Evolutionary conservation across 1,139 yeast species (phyloP).

Genomic region (Candida frijolesensis): DNA sequence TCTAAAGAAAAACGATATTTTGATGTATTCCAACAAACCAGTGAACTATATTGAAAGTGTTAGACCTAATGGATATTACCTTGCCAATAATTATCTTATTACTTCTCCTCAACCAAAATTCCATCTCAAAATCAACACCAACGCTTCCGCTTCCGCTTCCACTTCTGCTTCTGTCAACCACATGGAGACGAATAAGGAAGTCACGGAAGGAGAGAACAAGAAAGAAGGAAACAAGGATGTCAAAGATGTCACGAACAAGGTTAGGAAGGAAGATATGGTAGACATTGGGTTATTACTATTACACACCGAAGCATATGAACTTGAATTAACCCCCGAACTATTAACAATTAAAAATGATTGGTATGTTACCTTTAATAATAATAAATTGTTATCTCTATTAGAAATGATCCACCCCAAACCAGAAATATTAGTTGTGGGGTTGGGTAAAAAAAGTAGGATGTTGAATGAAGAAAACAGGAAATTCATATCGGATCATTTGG

Average conservation of each 20-base stretch:
- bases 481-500: slow-evolving; percentile 50
- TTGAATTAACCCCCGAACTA: slow-evolving; percentile 41
- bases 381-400: slow-evolving; percentile 48
- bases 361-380: slow-evolving; percentile 40
- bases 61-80: slow-evolving; percentile 41
- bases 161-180: too few species aligned
- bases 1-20: slow-evolving; percentile 46
- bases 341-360: slow-evolving; percentile 43
- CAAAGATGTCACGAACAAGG: too few species aligned
- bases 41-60: slow-evolving; percentile 48
- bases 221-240: too few species aligned
- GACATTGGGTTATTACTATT: slow-evolving; percentile 56
- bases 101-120: slow-evolving; percentile 47
- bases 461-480: slow-evolving; percentile 56
- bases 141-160: neutral
- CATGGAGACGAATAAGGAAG: too few species aligned
- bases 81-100: slow-evolving; percentile 38
- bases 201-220: too few species aligned
- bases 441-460: slow-evolving; percentile 65
- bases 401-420: slow-evolving; percentile 73
- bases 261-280: too few species aligned
- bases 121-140: neutral
- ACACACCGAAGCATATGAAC: slow-evolving; percentile 65
- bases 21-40: slow-evolving; percentile 47
- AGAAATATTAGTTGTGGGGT: slow-evolving; percentile 70